Conservation (phyloP, 768 basidiomycete genomes). For the Kwoniella newhampshirensis region DNA sequence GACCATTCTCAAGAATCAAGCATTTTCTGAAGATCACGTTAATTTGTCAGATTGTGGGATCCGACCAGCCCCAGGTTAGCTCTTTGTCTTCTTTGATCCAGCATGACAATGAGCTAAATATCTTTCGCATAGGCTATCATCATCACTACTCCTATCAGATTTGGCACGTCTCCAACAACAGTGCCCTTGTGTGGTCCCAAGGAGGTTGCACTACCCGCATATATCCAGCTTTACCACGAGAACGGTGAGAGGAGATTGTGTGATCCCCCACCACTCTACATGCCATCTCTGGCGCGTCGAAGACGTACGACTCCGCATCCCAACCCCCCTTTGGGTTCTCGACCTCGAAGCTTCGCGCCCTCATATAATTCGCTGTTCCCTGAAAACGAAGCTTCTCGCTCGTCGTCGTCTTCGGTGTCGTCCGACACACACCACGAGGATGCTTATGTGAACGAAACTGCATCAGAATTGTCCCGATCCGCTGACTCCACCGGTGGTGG, state of each 20-base stretch:
- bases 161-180: slow-evolving; percentile 42
- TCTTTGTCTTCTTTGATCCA: too few relatives aligned
- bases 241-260: slow-evolving; percentile 45
- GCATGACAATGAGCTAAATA: neutral
- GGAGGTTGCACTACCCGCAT: slow-evolving; percentile 38
- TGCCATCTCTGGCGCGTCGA: neutral
- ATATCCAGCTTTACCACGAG: slow-evolving; percentile 51
- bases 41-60: slow-evolving; percentile 27
- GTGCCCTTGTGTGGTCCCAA: slow-evolving; percentile 5
- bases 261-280: slow-evolving; percentile 47
- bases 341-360: neutral
- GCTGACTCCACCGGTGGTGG: too few relatives aligned
- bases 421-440: neutral
- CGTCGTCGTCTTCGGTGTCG: slow-evolving; percentile 5
- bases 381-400: neutral
- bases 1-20: slow-evolving; percentile 45
- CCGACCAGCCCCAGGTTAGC: slow-evolving; percentile 20
- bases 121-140: slow-evolving; percentile 28
- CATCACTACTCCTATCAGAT: slow-evolving; percentile 46
- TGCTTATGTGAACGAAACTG: neutral
- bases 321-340: neutral
- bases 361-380: slow-evolving; percentile 12
- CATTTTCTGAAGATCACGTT: slow-evolving; percentile 49
- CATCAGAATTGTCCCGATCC: slow-evolving; percentile 1
- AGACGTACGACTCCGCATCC: neutral